Conservation (phyloP, 2,329 filamentous ascomycete genomes). For the Alternaria consortialis region DNA sequence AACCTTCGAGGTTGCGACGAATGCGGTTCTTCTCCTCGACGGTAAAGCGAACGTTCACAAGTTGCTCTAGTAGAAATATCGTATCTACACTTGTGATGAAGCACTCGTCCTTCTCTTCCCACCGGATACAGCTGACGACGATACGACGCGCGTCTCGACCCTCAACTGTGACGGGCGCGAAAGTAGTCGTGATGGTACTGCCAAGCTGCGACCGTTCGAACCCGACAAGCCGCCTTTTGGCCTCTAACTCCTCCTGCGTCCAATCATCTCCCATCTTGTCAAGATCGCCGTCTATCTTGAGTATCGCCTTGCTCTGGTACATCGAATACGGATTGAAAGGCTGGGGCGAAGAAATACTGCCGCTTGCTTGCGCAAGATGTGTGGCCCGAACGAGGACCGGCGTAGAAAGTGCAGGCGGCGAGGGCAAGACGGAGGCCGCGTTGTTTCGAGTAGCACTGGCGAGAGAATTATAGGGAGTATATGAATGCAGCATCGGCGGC, state of each 20-base stretch:
- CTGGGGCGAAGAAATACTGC: constrained; percentile 55
- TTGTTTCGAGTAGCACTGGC: constrained; percentile 56
- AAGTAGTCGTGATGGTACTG: constrained; percentile 81
- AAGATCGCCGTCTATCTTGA: constrained; percentile 87
- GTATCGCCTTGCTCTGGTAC: constrained; percentile 79
- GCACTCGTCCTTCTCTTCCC: constrained; percentile 89
- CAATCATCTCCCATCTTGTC: constrained; percentile 84
- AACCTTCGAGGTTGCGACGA: constrained; percentile 92
- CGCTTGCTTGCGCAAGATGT: constrained; percentile 65
- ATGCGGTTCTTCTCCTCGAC: constrained; percentile 99
- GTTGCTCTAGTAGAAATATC: constrained; percentile 90
- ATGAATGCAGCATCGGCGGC: constrained; percentile 49
- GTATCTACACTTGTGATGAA: constrained; percentile 97
- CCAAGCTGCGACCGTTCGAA: constrained; percentile 85
- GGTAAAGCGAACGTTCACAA: constrained; percentile 86
- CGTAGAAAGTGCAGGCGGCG: constrained; percentile 57
- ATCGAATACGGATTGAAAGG: constrained; percentile 78
- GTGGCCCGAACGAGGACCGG: constrained; percentile 74
- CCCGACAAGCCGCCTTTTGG: constrained; percentile 83
- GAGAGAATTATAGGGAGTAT: constrained; percentile 56
- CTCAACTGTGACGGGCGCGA: constrained; percentile 79
- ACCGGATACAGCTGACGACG: constrained; percentile 97
- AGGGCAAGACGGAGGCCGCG: constrained; percentile 52
- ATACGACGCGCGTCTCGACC: constrained; percentile 85
- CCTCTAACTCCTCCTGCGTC: constrained; percentile 81